phyloP scores from a whole-genome alignment of 495 filamentous ascomycete species.

The Aspergillus nidulans region DNA sequence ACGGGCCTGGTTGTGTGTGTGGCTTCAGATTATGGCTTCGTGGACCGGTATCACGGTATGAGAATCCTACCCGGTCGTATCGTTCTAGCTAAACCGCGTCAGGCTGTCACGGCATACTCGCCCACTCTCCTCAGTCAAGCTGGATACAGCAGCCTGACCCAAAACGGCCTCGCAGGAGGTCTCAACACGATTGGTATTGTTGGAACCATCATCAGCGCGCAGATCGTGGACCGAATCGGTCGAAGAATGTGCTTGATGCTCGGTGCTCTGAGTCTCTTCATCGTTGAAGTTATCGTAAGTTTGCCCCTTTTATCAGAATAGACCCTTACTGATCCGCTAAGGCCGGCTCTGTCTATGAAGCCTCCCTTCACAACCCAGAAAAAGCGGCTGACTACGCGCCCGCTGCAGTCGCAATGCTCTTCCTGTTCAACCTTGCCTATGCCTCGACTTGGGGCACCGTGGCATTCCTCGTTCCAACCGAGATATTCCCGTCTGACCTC shows the following conservation, averaged over 20 bases:
- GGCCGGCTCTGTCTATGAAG: constrained; percentile 40
- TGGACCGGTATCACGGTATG: constrained; percentile 48
- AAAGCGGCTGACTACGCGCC: constrained; percentile 36
- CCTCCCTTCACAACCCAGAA: constrained; percentile 25
- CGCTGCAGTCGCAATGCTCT: constrained; percentile 48
- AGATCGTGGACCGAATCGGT: constrained; percentile 50
- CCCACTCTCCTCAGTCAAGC: constrained; percentile 39
- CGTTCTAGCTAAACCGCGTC: constrained; percentile 8
- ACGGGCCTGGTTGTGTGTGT: constrained; percentile 46
- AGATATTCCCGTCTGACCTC: constrained; percentile 50
- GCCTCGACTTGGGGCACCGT: constrained; percentile 54
- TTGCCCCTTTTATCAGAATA: background rate
- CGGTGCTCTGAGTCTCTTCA: constrained; percentile 28
- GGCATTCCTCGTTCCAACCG: constrained; percentile 50
- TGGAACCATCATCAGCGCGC: constrained; percentile 50
- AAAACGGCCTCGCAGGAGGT: constrained; percentile 49
- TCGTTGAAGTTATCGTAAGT: constrained; percentile 32
- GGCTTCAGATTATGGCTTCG: constrained; percentile 51
- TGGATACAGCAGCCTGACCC: constrained; percentile 39
- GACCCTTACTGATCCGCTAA: background rate
- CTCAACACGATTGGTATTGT: constrained; percentile 52
- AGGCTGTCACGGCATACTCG: constrained; percentile 42
- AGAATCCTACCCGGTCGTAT: constrained; percentile 19
- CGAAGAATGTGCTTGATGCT: constrained; percentile 42
- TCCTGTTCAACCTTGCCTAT: constrained; percentile 50